Conservation (phyloP, 73 alveolate species). For the Breviolum minutum region DNA sequence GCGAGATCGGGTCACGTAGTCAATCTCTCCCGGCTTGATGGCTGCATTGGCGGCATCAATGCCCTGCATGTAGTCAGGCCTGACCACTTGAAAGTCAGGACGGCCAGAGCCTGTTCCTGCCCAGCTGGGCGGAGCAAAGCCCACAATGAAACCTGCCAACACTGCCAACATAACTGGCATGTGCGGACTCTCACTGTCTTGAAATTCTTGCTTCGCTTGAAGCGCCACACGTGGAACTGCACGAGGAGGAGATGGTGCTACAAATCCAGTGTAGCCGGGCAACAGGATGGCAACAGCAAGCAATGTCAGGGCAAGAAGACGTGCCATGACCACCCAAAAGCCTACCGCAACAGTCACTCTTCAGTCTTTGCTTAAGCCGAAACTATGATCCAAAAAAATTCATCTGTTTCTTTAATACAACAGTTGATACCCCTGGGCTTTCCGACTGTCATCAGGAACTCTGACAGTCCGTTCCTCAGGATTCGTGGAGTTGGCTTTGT, state of each 20-base stretch:
- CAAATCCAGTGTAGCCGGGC: background rate
- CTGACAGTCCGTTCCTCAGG: conserved; percentile 70
- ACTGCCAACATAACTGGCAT: conserved; percentile 13
- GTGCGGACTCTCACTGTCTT: background rate
- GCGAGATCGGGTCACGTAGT: conserved; percentile 73
- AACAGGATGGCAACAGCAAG: background rate
- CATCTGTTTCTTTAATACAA: no score
- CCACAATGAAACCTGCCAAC: conserved; percentile 41
- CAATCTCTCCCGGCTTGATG: conserved; percentile 36
- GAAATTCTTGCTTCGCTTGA: background rate
- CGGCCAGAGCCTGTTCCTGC: conserved; percentile 26
- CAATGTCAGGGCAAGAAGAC: conserved; percentile 19
- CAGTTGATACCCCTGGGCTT: background rate
- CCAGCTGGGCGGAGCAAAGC: conserved; percentile 58
- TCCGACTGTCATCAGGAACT: conserved; percentile 64
- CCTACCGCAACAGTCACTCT: background rate
- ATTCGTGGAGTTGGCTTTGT: background rate
- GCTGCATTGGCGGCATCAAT: conserved; percentile 66
- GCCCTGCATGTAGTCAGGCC: conserved; percentile 89
- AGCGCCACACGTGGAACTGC: conserved; percentile 34
- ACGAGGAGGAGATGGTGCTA: conserved; percentile 30
- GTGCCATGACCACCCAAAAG: background rate
- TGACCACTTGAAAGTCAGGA: conserved; percentile 30
- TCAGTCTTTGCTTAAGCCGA: conserved; percentile 40
- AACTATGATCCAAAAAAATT: background rate